Percentiles rank a stretch among this genome's conserved stretches.
Conservation (phyloP, 352 stramenopile species). For the Globisporangium heterothallicum region DNA sequence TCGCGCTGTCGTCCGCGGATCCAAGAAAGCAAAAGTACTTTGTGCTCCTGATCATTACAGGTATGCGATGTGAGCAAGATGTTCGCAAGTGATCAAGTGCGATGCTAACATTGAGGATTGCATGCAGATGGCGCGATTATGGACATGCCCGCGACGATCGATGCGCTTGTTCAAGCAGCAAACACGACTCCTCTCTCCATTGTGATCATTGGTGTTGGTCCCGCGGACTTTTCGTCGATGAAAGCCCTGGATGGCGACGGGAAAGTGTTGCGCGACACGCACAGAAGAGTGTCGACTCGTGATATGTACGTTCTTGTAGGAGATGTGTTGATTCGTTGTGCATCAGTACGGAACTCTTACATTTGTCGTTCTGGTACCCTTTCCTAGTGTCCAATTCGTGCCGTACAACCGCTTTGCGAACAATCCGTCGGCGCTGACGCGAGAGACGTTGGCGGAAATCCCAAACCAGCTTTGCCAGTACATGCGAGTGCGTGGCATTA, state of each 20-base stretch:
- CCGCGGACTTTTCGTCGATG: slow-evolving; percentile 70
- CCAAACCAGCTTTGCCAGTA: slow-evolving; percentile 70
- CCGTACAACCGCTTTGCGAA: slow-evolving; percentile 47
- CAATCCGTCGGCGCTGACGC: slow-evolving; percentile 35
- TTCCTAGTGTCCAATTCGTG: slow-evolving; percentile 66
- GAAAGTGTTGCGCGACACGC: slow-evolving; percentile 35
- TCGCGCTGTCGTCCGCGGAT: slow-evolving; percentile 34
- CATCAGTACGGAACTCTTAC: slow-evolving; percentile 1
- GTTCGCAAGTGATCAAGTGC: neutral
- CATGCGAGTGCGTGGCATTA: slow-evolving; percentile 61
- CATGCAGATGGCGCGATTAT: slow-evolving; percentile 82
- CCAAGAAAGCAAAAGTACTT: slow-evolving; percentile 76
- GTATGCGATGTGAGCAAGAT: neutral
- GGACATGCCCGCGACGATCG: slow-evolving; percentile 73
- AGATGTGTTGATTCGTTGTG: neutral
- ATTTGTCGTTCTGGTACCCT: no score
- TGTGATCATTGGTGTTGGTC: slow-evolving; percentile 72
- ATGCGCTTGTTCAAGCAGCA: slow-evolving; percentile 51
- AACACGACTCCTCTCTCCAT: slow-evolving; percentile 52
- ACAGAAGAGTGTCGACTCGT: slow-evolving; percentile 29
- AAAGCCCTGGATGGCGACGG: slow-evolving; percentile 55
- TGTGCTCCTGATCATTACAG: slow-evolving; percentile 84
- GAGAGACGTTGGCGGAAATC: slow-evolving; percentile 66
- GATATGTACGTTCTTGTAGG: slow-evolving; percentile 42
- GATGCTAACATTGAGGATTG: neutral